Percentiles rank a stretch among this genome's conserved stretches.
phyloP scores from a whole-genome alignment of 805 yeast genomes.

The Aciculoconidium aculeatum region DNA sequence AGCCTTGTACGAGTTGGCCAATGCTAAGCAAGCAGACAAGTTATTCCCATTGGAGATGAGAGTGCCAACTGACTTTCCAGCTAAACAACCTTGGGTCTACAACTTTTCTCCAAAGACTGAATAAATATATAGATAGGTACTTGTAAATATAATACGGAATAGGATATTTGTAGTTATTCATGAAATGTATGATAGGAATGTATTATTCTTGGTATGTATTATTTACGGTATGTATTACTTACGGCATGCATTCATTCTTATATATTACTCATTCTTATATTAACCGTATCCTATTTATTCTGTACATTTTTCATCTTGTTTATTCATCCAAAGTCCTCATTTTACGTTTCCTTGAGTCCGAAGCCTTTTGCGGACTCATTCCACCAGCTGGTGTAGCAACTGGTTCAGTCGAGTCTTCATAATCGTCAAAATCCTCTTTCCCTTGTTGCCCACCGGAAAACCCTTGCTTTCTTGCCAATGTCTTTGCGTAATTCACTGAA shows the following conservation, averaged over 20 bases:
- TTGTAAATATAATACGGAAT: background rate
- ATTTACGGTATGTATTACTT: too few relatives aligned
- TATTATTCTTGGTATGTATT: too few relatives aligned
- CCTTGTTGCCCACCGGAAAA: conserved; percentile 9
- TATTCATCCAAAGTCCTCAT: conserved; percentile 22
- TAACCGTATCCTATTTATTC: background rate
- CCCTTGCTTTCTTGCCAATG: conserved; percentile 46
- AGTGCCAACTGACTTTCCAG: conserved; percentile 87
- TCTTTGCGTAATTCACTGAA: conserved; percentile 59
- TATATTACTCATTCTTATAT: too few relatives aligned
- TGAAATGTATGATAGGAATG: too few relatives aligned
- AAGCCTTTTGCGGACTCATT: conserved; percentile 5
- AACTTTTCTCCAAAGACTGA: conserved; percentile 24
- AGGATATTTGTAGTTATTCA: background rate
- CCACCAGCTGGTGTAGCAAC: conserved; percentile 5
- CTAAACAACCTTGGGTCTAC: conserved; percentile 73
- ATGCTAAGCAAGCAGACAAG: conserved; percentile 45
- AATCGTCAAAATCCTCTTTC: conserved; percentile 33
- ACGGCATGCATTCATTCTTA: too few relatives aligned
- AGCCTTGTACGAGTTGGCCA: conserved; percentile 58
- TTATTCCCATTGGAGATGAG: conserved; percentile 80
- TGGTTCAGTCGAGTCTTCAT: conserved; percentile 32
- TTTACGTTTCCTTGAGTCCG: conserved; percentile 25
- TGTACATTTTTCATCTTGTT: conserved; percentile 1
- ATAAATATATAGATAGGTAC: background rate